Evolutionary conservation across 75 land plant genomes (phyloP), one percentile per base, ranked within the genome.

Genomic region (Pinus tabuliformis): DNA sequence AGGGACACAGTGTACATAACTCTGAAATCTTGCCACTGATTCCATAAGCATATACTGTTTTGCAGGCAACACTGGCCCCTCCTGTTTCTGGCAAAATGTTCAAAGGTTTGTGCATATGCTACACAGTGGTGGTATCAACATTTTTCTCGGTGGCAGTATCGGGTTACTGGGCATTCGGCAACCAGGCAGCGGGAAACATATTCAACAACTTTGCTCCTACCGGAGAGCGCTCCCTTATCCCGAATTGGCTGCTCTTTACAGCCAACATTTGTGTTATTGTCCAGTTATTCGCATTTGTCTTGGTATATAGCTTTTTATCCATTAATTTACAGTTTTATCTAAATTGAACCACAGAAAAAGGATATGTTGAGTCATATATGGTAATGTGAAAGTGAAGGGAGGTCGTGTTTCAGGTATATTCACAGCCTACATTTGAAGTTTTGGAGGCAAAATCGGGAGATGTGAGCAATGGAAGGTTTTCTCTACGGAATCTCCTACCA

Each of bases 131-230:
- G 26, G 17, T 75, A 13, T 15, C 56, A 49, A 88, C 96, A 14
- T 93, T 93, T 79, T 89, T 89, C 80, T 89, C 84, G 54, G 92
- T 89, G 20, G 78, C 92, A 12, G 79, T 93, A 22, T 91, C 96
- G 12, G 94, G 94, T 3, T 93, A 93, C 70, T 94, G 97, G 97
- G 98, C 99, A 42, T 94, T 93, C 75, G 96, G 96, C 7, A 93
- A 91, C 85, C 17, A 61, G 71, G 65, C 90, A 1, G 74, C 33
- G 3, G 86, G 87, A 62, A 82, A 45, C 15, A 68, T 93, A 4
- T 84, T 89, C n/a, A 76, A 42, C 78, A 93, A 91, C 73, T 89
- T 93, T 75, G 37, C 77, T 17, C 79, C 80, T 21, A 52, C 78
- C 59, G 85, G 78, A 2, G 77, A 61, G 2, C 76, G 82, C 37